Conservation (phyloP, 2,329 filamentous ascomycete genomes). For the Pseudogymnoascus sp. region DNA sequence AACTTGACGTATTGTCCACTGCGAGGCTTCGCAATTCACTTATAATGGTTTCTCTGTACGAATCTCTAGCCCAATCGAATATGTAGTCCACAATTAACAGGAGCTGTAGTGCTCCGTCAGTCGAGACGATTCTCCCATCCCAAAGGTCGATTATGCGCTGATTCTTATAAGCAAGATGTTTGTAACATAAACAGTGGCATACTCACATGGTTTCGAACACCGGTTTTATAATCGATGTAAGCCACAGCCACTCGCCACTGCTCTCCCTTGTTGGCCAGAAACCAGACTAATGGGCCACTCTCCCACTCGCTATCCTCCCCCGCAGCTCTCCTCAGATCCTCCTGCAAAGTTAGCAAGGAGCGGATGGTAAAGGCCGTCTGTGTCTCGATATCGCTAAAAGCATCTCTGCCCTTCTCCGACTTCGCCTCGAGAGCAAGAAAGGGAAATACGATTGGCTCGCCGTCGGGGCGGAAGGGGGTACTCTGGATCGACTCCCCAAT, state of each 20-base stretch:
- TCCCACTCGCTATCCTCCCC: background rate
- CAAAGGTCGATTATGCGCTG: slow-evolving; percentile 11
- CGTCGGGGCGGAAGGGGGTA: slow-evolving; percentile 11
- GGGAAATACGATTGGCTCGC: slow-evolving; percentile 6
- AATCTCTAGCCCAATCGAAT: slow-evolving; percentile 23
- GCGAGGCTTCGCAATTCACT: background rate
- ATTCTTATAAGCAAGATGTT: background rate
- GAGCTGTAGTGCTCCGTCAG: slow-evolving; percentile 17
- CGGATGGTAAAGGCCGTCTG: slow-evolving; percentile 13
- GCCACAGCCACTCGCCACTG: slow-evolving; percentile 8
- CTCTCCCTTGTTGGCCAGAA: slow-evolving; percentile 12
- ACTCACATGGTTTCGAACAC: background rate
- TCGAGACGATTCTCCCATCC: slow-evolving; percentile 12
- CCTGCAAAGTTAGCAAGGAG: slow-evolving; percentile 8
- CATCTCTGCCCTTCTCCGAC: slow-evolving; percentile 1
- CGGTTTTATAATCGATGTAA: background rate
- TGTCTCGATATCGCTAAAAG: slow-evolving; percentile 8
- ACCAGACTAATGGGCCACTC: slow-evolving; percentile 12
- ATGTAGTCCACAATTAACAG: slow-evolving; percentile 21
- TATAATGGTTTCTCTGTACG: slow-evolving; percentile 29
- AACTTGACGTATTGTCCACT: background rate
- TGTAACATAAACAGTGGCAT: background rate
- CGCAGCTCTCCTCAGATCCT: slow-evolving; percentile 1
- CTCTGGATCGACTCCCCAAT: background rate
- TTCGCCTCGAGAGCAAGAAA: slow-evolving; percentile 14